phyloP scores from a whole-genome alignment of 176 grass and related monocot species.

The Panicum miliaceum region DNA sequence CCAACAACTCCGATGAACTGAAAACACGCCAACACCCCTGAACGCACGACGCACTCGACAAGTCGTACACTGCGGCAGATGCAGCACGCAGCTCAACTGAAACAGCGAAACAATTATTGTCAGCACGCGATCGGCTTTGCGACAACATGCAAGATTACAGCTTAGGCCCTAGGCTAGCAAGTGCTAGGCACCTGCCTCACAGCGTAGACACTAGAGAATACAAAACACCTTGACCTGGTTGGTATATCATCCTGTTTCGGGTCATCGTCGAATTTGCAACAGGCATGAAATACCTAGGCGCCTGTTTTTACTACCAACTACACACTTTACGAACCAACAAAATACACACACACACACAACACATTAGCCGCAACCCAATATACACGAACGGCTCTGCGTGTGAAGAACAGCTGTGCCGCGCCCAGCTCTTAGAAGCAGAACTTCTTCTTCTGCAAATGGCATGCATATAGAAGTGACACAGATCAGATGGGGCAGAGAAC shows the following conservation, averaged over 20 bases:
- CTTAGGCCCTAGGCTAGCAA: background rate
- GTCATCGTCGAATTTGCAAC: background rate
- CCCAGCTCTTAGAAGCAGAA: constrained; percentile 64
- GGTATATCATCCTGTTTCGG: background rate
- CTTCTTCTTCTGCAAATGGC: constrained; percentile 66
- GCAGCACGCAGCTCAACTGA: no score
- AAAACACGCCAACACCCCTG: no score
- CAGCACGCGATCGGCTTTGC: background rate
- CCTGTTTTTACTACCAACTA: background rate
- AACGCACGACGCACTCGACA: no score
- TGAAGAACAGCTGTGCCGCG: background rate
- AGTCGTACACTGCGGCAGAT: no score
- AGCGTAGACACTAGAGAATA: no score
- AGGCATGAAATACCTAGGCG: background rate
- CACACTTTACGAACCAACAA: background rate
- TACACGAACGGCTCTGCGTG: background rate
- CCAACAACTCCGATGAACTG: no score
- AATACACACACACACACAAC: background rate
- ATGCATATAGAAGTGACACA: background rate
- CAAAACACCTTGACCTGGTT: constrained; percentile 19
- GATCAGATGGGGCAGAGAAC: constrained; percentile 17
- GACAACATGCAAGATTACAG: background rate
- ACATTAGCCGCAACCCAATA: constrained; percentile 13
- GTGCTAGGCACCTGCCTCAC: no score
- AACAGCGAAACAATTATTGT: background rate